These are phyloP conservation scores for Stachybotrys echinatus DNA, from an alignment of 2,329 filamentous ascomycete genomes.

Conservation along the genomic window DNA sequence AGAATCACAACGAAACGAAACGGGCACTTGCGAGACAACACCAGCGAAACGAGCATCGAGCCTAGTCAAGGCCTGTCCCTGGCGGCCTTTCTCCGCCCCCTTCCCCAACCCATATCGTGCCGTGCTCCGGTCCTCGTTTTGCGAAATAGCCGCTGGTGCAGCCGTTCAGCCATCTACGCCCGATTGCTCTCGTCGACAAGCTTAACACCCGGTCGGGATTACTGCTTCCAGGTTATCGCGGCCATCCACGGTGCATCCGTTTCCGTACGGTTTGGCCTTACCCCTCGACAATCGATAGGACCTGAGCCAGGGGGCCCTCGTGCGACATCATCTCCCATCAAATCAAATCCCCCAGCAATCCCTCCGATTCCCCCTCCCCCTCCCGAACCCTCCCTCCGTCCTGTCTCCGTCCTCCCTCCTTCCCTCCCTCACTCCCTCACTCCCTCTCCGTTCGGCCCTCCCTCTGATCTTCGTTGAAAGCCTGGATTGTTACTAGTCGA, in stretches of 20 bases:
- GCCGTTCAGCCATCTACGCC: neutral
- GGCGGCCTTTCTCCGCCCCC: neutral
- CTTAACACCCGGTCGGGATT: neutral
- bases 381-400: neutral
- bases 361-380: neutral
- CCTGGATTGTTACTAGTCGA: too few relatives aligned
- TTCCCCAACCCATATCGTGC: neutral
- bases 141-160: neutral
- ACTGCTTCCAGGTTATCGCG: too few relatives aligned
- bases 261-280: neutral
- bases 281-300: neutral
- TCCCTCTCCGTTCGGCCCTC: too few relatives aligned
- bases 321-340: neutral
- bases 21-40: neutral
- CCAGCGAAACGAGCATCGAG: neutral
- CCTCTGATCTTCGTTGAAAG: too few relatives aligned
- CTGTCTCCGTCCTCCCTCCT: neutral
- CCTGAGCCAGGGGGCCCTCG: neutral
- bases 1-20: neutral
- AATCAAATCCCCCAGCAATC: too few relatives aligned
- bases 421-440: too few relatives aligned
- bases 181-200: neutral
- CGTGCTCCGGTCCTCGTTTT: neutral
- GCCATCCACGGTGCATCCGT: neutral
- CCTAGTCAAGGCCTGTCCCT: neutral